Percentiles rank a stretch among this genome's conserved stretches.
Conservation (phyloP, 2,329 filamentous ascomycete species). For the Sodiomyces alkalinus region DNA sequence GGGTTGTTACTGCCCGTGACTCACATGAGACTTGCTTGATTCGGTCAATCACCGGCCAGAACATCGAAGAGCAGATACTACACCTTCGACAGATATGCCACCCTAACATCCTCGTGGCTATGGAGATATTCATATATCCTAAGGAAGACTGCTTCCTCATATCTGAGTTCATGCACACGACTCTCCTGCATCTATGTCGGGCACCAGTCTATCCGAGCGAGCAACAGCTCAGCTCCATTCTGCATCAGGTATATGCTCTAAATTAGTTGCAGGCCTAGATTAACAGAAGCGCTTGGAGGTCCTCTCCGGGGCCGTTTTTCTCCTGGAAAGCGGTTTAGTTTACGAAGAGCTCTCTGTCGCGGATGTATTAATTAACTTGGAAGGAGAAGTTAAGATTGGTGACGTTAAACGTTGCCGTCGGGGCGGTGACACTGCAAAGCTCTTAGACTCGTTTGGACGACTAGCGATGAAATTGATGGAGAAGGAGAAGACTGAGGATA, state of each 20-base stretch:
- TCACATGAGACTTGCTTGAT: no score
- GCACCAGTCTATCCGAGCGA: not conserved
- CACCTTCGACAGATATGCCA: no score
- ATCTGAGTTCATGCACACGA: not conserved
- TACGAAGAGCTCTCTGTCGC: not conserved
- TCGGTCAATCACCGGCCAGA: no score
- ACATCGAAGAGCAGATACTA: no score
- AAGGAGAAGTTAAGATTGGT: not conserved
- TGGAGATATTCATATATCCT: not conserved
- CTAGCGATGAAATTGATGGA: not conserved
- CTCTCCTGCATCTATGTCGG: not conserved
- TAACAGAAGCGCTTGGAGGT: not conserved
- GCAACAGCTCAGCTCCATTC: not conserved
- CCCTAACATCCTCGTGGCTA: not conserved
- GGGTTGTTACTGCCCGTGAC: no score
- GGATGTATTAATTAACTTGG: not conserved
- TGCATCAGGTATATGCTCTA: not conserved
- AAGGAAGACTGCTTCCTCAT: not conserved
- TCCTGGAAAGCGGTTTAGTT: not conserved
- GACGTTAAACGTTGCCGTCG: not conserved
- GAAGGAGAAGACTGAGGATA: not conserved
- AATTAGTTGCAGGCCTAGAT: no score
- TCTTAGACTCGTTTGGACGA: not conserved
- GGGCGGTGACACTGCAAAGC: not conserved
- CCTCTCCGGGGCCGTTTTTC: not conserved